Base-by-base conservation (phyloP, 2,329 filamentous ascomycete genomes). In the Rhinocladiella mackenziei region DNA sequence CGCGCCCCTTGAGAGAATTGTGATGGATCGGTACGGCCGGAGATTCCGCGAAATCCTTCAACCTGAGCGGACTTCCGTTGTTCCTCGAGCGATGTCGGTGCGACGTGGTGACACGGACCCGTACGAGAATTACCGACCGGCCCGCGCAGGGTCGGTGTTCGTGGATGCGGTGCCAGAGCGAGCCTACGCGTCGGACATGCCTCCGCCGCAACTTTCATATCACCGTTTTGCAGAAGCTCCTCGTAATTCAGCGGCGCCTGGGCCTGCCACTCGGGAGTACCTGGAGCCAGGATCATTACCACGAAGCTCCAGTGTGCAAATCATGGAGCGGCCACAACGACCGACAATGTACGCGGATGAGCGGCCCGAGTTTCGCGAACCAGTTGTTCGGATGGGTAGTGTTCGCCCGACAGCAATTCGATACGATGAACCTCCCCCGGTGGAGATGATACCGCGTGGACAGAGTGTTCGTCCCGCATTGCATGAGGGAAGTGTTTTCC, bases 21-120 rank as follows among this genome's bases (percentile, higher is more conserved):
- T 94, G 23, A 73, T 94, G 42, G 89, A 96, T 65, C 80, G 86
- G 50, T 86, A 82, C 64, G 89, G 89, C 29, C 86, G 86, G 61
- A 81, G 87, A 61, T 96, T 89, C 66, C 78, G 78, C 49, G 77
- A 80, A 51, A 71, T 73, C 30, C 65, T 75, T 4, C 62, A 69
- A 26, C 59, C 63, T 9, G 62, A 67, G 11, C 55, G 53, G 61
- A 56, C 61, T 55, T 44, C 64, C 56, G 13, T 63, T 56, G n/a
- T 55, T 55, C 53, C 58, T 54, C 44, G 43, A 29, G 22, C 52
- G 40, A 44, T 50, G 62, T 41, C 56, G 22, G 49, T 52, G 30
- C 42, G 48, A 26, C 39, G 43, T 34, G 32, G 22, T n/a, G 49
- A 53, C 2, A 15, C 33, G 10, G 52, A 54, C n/a, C 44, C 43